Percentiles rank a stretch among this genome's conserved stretches.
Evolutionary conservation across 2,329 filamentous ascomycete genomes (phyloP).

Genomic region (Scedosporium aurantiacum): DNA sequence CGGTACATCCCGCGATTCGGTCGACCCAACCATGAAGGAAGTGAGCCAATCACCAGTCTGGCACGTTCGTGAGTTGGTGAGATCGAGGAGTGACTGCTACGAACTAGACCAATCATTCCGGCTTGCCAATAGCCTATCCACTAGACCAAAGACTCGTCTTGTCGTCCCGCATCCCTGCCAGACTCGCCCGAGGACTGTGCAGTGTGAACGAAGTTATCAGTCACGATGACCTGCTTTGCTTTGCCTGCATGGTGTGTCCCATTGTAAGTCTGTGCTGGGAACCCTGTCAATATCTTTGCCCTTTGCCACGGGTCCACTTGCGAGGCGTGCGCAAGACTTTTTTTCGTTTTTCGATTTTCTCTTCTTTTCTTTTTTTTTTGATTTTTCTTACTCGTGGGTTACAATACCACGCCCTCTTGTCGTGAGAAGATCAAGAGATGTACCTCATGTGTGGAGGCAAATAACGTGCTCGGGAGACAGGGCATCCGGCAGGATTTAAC

Average conservation of each 20-base stretch:
- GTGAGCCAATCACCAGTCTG: background rate
- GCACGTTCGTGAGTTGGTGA: background rate
- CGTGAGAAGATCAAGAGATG: background rate
- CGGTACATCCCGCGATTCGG: background rate
- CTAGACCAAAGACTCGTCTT: background rate
- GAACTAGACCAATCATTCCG: too few relatives aligned
- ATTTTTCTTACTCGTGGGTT: too few relatives aligned
- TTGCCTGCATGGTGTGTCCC: background rate
- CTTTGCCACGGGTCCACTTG: background rate
- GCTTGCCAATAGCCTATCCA: background rate
- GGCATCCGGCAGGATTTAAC: background rate
- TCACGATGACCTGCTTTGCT: background rate
- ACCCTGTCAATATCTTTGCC: background rate
- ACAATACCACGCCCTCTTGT: too few relatives aligned
- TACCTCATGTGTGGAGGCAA: background rate
- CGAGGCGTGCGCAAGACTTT: background rate
- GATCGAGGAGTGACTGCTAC: background rate
- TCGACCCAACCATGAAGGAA: background rate
- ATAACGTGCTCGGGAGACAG: background rate
- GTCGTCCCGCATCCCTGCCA: background rate
- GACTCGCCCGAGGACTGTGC: too few relatives aligned
- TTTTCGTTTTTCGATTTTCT: background rate
- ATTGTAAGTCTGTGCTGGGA: background rate
- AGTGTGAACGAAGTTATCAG: background rate
- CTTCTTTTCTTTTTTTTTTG: background rate